Evolutionary conservation across 2,329 filamentous ascomycete genomes (phyloP), one percentile per base, ranked within the genome.

Genomic region (Dactylellina sp.): DNA sequence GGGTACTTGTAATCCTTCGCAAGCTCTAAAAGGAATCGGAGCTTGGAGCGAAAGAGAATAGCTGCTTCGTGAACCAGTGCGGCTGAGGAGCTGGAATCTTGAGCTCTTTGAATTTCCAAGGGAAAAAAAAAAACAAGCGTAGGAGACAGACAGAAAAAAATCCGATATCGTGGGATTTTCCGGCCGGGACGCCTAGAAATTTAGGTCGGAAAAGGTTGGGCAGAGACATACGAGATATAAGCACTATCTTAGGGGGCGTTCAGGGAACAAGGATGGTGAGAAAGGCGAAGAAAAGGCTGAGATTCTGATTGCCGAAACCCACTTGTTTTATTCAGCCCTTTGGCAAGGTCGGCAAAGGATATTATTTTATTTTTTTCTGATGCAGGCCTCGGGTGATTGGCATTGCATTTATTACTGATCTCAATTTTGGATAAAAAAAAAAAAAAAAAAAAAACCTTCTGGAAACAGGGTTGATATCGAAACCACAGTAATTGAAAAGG

Each of bases 281-380:
- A 40, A 56, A 49, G 25, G 61, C 49, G 61, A 65, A 32, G 28
- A 32, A 32, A 64, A 39, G 44, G 49, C 39, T 64, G 56, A 61
- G 28, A 39, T 28, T 28, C 20, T 53, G 46, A 50, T 37, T 55
- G 50, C 50, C 35, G 35, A 55, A n/a, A 2, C 28, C 28, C 44
- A 39, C 50, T 49, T 57, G 24, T 65, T 28, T 52, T 6, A 5
- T 64, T 59, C 52, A 64, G 60, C 39, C 40, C 56, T 47, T 25
- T 25, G 9, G 44, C 22, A 47, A 47, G 16, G 18, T 18, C 12
- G 44, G 18, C 9, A 32, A 9, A 32, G 28, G 4, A 5, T 32
- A 5, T 32, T 4, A 5, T 4, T 4, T 32, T 32, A 5, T 32
- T 32, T 4, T 32, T 32, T 32, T 32, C 9, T 9, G 32, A 61